phyloP scores from a whole-genome alignment of 1,139 yeast genomes.

The Spathaspora sp. region DNA sequence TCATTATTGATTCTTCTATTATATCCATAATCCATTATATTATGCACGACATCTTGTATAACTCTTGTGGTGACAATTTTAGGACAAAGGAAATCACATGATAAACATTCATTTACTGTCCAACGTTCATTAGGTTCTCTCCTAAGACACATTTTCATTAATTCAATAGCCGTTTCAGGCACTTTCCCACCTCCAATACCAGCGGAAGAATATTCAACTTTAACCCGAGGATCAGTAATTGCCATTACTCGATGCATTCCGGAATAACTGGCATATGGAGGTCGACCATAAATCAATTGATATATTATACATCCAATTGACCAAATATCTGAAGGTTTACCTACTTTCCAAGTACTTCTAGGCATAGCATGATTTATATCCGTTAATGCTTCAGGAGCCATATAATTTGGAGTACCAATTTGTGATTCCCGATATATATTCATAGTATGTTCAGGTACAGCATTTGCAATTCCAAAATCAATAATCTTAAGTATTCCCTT shows the following conservation, averaged over 20 bases:
- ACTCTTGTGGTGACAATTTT: conserved; percentile 67
- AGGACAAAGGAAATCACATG: conserved; percentile 66
- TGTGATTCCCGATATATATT: conserved; percentile 89
- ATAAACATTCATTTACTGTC: conserved; percentile 62
- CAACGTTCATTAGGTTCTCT: conserved; percentile 72
- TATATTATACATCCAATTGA: conserved; percentile 95
- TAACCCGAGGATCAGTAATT: conserved; percentile 82
- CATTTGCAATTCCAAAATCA: conserved; percentile 95
- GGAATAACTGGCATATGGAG: conserved; percentile 82
- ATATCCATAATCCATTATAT: conserved; percentile 71
- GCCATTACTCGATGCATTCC: conserved; percentile 83
- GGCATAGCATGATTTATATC: conserved; percentile 45
- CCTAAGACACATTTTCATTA: conserved; percentile 69
- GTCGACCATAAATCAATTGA: conserved; percentile 91
- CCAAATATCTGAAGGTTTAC: conserved; percentile 97
- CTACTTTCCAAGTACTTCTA: conserved; percentile 76
- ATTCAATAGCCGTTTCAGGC: conserved; percentile 67
- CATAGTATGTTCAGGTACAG: conserved; percentile 89
- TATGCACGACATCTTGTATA: conserved; percentile 68
- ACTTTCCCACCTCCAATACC: conserved; percentile 67
- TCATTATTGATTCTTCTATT: conserved; percentile 35
- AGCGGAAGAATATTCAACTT: conserved; percentile 62
- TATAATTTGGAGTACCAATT: conserved; percentile 94
- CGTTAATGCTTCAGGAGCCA: conserved; percentile 95
- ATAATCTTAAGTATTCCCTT: conserved; percentile 82